Evolutionary conservation across 129 eudicot genomes (phyloP), one percentile per base, ranked within the genome.

Genomic region (Chrysanthemum seticuspe): DNA sequence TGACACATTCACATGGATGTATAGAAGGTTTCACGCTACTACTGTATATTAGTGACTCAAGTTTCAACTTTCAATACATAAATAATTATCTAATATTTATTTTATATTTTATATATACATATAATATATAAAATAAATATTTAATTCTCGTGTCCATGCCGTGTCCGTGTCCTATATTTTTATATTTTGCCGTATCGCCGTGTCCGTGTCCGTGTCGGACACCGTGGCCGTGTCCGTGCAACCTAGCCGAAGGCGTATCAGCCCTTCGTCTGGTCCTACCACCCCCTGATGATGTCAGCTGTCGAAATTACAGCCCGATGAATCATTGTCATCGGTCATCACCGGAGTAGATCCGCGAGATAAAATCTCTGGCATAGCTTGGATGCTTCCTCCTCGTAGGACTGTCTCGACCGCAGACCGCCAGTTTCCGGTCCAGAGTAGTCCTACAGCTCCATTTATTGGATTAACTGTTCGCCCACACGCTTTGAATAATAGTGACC

Each of bases 391-490:
- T 52, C 97, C 95, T 10, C 83, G 74, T 31, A 91, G 86, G 56
- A 91, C 89, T 3, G 94, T 87, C 74, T 91, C 95, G 56, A 87
- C 95, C 1, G 97, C 97, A 0, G 85, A 71, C 79, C 82, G 89
- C 97, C 97, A 91, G 78, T 91, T 91, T 2, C 97, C 97, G 11
- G 87, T 84, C 95, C 87, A 79, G 13, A 90, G 75, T 14, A 90
- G 65, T 11, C 97, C 97, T 13, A 90, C 89, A 0, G 94, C 97
- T 53, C 97, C 97, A 75, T 71, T 82, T 18, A 91, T 89, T 40
- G 95, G 95, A 69, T 91, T 91, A 52, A 91, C 85, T n/a, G 91
- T 87, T 45, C 97, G 83, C 5, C 97, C 97, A 76, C 95, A 87
- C 13, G 97, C 95, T 78, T 91, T 95, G 48, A 81, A 84, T 68